These are phyloP conservation scores for Corynespora cassiicola DNA, from an alignment of 2,329 filamentous ascomycete genomes.

Conservation along the genomic window DNA sequence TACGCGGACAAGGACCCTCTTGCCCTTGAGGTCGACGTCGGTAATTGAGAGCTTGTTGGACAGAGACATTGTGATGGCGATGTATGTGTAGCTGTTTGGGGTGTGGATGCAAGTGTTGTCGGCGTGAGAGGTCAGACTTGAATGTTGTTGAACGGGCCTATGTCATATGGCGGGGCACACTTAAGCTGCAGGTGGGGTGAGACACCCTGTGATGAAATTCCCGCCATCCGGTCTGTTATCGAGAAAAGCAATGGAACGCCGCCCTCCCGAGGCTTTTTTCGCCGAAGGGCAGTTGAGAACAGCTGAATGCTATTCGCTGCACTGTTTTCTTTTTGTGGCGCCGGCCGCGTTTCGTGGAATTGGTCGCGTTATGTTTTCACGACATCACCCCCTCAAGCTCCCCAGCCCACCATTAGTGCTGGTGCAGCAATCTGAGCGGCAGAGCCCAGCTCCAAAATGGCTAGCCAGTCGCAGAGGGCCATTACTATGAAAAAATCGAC, in stretches of 20 bases:
- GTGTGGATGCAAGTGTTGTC: constrained; percentile 20
- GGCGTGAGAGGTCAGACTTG: constrained; percentile 21
- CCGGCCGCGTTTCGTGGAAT: no score
- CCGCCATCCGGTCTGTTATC: constrained; percentile 27
- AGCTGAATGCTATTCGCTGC: no score
- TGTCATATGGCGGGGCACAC: constrained; percentile 31
- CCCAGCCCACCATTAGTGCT: no score
- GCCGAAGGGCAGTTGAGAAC: no score
- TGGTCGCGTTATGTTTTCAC: no score
- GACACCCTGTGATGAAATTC: constrained; percentile 14
- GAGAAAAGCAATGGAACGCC: constrained; percentile 30
- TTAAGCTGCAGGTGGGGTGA: constrained; percentile 13
- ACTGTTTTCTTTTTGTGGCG: no score
- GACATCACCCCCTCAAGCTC: no score
- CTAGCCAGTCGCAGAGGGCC: no score
- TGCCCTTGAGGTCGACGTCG: constrained; percentile 96
- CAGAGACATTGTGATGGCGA: constrained; percentile 78
- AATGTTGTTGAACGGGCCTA: constrained; percentile 21
- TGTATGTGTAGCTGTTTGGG: neutral
- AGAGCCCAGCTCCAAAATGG: no score
- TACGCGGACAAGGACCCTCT: constrained; percentile 97
- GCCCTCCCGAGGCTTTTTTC: no score
- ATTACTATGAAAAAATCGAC: constrained; percentile 9
- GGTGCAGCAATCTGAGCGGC: no score
- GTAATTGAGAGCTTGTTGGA: constrained; percentile 97